Base-by-base conservation (phyloP, 1,139 yeast species). In the Sugiyamaella grinbergsii region DNA sequence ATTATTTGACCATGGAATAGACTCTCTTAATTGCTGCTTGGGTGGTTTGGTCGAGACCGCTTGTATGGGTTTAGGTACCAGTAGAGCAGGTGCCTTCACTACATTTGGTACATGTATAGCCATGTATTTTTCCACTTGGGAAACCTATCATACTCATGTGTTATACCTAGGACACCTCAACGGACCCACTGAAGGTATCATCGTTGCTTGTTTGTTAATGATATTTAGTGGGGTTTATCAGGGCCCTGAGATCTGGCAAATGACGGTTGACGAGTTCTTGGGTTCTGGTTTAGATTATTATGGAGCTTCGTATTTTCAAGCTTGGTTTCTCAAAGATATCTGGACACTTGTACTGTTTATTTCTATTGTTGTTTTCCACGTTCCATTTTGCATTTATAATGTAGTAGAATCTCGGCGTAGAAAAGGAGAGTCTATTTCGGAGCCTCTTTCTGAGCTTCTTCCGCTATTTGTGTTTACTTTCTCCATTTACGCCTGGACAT, bases 161-260 rank as follows among this genome's bases (percentile, higher is more conserved):
- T 72, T 85, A 54, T 85, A 75, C 62, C 74, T 85, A 50, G 83
- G 87, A 26, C 77, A 77, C 57, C 75, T 84, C 62, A 83, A 87
- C 54, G 94, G 93, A 2, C 94, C 94, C 0, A 90, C 87, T 2
- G 94, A 85, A 67, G 94, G 94, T 3, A 81, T 85, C 34, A 67
- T 84, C 58, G 76, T 84, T 71, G 78, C 86, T 38, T 70, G 77
- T 42, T 63, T 57, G 2, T 73, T 82, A 28, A 84, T 79, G 71
- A 54, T 81, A 10, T 47, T 78, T 22, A 80, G 87, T 0, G 90
- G 85, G 1, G 42, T 79, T 33, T 68, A 72, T 50, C 53, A 56
- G 28, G 93, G 94, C 1, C 82, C 84, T 3, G 77, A 72, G 3
- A 70, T 82, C 51, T 85, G 88, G 85, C 68, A 71, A 37, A 62